Base-by-base conservation (phyloP, 441 rosid genomes). In the Populus hybrid region DNA sequence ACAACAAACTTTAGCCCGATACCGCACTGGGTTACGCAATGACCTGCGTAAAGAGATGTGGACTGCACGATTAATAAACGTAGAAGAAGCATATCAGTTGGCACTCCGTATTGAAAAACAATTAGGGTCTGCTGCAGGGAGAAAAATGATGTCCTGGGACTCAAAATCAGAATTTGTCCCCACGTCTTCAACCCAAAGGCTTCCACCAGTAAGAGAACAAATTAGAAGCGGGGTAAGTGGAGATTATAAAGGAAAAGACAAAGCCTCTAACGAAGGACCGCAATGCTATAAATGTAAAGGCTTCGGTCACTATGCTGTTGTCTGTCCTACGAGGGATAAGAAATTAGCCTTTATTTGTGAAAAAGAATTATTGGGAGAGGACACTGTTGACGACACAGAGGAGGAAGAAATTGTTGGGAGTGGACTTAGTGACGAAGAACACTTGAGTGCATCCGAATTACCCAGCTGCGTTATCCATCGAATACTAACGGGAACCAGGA, bases 71-170 rank as follows among this genome's bases (percentile, higher is more conserved):
- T 14, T 46, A 14, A 46, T 46, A 0, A 46, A 46, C 0, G 6
- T 46, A 6, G 19, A 46, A 4, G 57, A 46, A 0, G 57, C 57
- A 0, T 46, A 46, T 4, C 19, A 46, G 4, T 14, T 46, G 0
- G 57, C 19, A 12, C 57, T 46, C 2, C 19, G 2, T 4, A 14
- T 46, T 1, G 6, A 46, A 0, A 46, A 46, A 4, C 6, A 46
- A 46, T 0, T 3, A 0, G 18, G 57, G 0, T 6, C 1, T 0
- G 0, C 0, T 0, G 5, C 0, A 4, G 6, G 57, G 0, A 46
- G 57, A 11, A 46, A 5, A 12, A 0, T 11, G 6, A 0, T 6
- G 0, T 12, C 19, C 0, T 46, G 18, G 6, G 57, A 46, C 4
- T 4, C 53, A 42, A 42, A 9, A 3, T 12, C 18, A 12, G 19